A percentile compares a stretch with the other conserved stretches of the same genome.
phyloP scores from a whole-genome alignment of 805 yeast genomes.

The Barnettozyma salicaria region DNA sequence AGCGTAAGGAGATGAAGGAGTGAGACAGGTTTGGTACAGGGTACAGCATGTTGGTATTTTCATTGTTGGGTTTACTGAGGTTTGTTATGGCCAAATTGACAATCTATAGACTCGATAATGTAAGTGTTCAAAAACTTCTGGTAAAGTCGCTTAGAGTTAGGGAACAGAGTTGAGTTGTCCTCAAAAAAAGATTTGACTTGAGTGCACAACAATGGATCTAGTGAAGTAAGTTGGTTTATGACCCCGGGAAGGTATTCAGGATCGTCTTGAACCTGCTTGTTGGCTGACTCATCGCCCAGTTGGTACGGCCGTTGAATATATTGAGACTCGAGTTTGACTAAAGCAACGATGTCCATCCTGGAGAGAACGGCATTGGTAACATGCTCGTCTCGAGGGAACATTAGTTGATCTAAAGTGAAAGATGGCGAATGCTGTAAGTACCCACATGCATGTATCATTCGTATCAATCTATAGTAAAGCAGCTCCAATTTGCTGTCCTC shows the following conservation, averaged over 20 bases:
- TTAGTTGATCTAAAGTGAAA: slow-evolving; percentile 25
- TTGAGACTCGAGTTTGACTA: slow-evolving; percentile 11
- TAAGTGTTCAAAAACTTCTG: slow-evolving; percentile 12
- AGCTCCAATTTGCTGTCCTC: slow-evolving; percentile 3
- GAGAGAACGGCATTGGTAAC: slow-evolving; percentile 28
- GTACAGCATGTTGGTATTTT: not conserved
- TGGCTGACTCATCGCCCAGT: not conserved
- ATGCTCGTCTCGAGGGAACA: slow-evolving; percentile 34
- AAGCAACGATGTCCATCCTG: slow-evolving; percentile 30
- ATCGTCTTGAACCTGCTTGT: not conserved
- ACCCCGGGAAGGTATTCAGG: not conserved
- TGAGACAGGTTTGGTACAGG: not conserved
- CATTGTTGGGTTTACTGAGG: not conserved
- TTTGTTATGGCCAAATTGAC: slow-evolving; percentile 1
- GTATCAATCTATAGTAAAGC: slow-evolving; percentile 12
- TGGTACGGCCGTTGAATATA: slow-evolving; percentile 4
- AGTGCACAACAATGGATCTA: slow-evolving; percentile 11
- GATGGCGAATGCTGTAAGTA: slow-evolving; percentile 8
- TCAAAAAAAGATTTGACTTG: slow-evolving; percentile 15
- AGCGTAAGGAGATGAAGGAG: too few species aligned
- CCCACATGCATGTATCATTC: slow-evolving; percentile 8
- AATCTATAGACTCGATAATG: slow-evolving; percentile 9
- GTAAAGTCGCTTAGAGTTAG: slow-evolving; percentile 13
- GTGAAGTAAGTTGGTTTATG: slow-evolving; percentile 4
- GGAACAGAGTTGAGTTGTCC: slow-evolving; percentile 11